These are phyloP conservation scores for Diddensiella transvaalensis DNA, from an alignment of 805 yeast species.

Conservation along the genomic window DNA sequence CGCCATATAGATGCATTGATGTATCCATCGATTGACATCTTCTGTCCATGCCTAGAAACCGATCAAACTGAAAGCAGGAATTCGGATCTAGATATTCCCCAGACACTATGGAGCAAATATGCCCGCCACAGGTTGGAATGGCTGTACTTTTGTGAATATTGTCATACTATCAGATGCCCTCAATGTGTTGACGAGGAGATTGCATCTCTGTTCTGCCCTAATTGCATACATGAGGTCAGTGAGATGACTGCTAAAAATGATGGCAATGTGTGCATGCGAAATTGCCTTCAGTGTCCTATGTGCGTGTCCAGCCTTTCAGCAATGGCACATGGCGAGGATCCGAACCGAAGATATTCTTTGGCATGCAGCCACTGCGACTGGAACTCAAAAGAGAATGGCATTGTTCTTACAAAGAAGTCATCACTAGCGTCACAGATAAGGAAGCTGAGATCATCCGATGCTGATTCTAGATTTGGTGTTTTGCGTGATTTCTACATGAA, in stretches of 20 bases:
- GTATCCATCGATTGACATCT: slow-evolving; percentile 1
- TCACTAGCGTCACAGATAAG: slow-evolving; percentile 19
- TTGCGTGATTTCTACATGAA: slow-evolving; percentile 2
- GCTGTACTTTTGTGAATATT: slow-evolving; percentile 37
- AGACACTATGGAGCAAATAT: slow-evolving; percentile 19
- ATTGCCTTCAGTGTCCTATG: slow-evolving; percentile 35
- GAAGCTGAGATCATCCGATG: neutral
- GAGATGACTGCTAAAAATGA: slow-evolving; percentile 24
- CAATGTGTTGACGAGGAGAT: slow-evolving; percentile 36
- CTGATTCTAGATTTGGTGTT: slow-evolving; percentile 3
- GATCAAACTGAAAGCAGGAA: too few species aligned
- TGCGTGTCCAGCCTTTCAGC: slow-evolving; percentile 27
- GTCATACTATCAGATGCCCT: slow-evolving; percentile 35
- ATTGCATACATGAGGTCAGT: slow-evolving; percentile 34
- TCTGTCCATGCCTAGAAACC: slow-evolving; percentile 11
- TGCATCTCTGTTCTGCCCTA: slow-evolving; percentile 35
- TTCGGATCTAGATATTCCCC: slow-evolving; percentile 19
- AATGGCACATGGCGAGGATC: slow-evolving; percentile 6
- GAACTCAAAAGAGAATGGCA: slow-evolving; percentile 4
- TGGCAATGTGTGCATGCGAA: slow-evolving; percentile 32
- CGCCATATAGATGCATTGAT: too few species aligned
- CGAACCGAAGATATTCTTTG: slow-evolving; percentile 11
- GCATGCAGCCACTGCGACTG: slow-evolving; percentile 28
- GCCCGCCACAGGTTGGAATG: slow-evolving; percentile 28
- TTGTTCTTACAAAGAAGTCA: slow-evolving; percentile 14